A percentile compares a stretch with the other conserved stretches of the same genome.
Conservation (phyloP, 1,139 yeast genomes). For the Suzukiozyma palmioleophila region DNA sequence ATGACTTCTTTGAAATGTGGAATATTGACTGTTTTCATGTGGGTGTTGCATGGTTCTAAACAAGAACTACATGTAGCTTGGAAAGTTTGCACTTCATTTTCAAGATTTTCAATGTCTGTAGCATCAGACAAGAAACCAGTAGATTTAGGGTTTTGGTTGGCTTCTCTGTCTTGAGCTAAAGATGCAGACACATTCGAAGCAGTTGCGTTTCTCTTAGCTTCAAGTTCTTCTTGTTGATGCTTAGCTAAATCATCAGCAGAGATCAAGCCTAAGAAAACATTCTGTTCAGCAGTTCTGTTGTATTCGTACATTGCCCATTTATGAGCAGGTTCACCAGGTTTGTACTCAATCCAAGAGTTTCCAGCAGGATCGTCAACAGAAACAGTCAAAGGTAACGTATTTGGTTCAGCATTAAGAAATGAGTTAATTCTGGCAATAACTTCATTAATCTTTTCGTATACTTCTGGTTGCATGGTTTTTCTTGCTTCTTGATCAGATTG, state of each 20-base stretch:
- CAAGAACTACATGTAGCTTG: slow-evolving; percentile 92
- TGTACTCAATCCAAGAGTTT: slow-evolving; percentile 91
- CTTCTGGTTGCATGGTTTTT: slow-evolving; percentile 65
- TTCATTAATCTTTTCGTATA: slow-evolving; percentile 67
- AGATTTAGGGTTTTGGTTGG: slow-evolving; percentile 42
- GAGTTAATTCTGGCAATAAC: slow-evolving; percentile 59
- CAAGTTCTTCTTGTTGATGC: slow-evolving; percentile 40
- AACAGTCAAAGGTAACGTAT: slow-evolving; percentile 73
- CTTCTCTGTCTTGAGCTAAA: slow-evolving; percentile 12
- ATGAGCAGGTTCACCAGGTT: slow-evolving; percentile 85
- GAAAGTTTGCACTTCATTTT: slow-evolving; percentile 90
- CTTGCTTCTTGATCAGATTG: slow-evolving; percentile 77
- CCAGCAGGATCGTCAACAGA: slow-evolving; percentile 93
- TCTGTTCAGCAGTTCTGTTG: slow-evolving; percentile 83
- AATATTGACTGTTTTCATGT: slow-evolving; percentile 93
- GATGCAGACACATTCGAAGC: slow-evolving; percentile 23
- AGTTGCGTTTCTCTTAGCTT: slow-evolving; percentile 36
- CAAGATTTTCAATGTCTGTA: slow-evolving; percentile 78
- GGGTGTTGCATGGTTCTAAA: slow-evolving; percentile 75
- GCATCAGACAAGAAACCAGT: slow-evolving; percentile 62
- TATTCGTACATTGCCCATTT: slow-evolving; percentile 89
- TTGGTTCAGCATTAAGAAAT: slow-evolving; percentile 60
- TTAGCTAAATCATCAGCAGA: slow-evolving; percentile 73
- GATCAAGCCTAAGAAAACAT: slow-evolving; percentile 78
- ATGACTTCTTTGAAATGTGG: slow-evolving; percentile 98